Base-by-base conservation (phyloP, 2,329 filamentous ascomycete genomes). In the Gremmenia infestans region DNA sequence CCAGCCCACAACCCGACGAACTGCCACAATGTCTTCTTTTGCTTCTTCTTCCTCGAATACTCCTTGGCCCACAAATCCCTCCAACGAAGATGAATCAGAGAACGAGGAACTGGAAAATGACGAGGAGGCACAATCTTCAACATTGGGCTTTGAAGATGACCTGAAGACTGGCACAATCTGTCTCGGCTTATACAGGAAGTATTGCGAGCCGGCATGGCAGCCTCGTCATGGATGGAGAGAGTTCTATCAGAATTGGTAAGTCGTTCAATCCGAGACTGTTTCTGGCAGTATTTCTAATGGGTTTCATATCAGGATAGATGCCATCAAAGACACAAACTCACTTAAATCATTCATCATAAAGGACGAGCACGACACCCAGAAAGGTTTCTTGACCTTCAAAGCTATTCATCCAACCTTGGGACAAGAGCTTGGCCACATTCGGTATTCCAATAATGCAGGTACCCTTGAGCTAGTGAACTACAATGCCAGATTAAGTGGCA, bases 391-490 rank as follows among this genome's bases (percentile, higher is more conserved):
- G 12, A 48, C 19, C 28, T 48, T 48, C 14, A 48, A 36, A 32
- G 47, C 23, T n/a, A 14, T 48, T 14, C 28, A 48, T 19, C 47
- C 47, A 15, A 15, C 5, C 2, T 35, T 12, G 3, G 17, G 4
- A 7, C 12, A 48, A 48, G 47, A 48, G 15, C 47, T 48, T 32
- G 48, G 48, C 15, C 42, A 39, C 9, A 65, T 68, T 43, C 56
- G 52, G 0, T 67, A 62, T 39, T 4, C 17, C 3, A 52, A 57
- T 23, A 46, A 64, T 4, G 57, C 62, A 8, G 64, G 64, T 2
- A 35, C 19, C 6, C 22, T 67, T 5, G 62, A 67, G 37, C 37
- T 69, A 6, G 60, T 60, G 1, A 68, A 68, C 46, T 67, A 67
- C 56, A 54, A 59, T 7, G 62, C 64, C 6, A 36, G 57, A 17